Conservation (phyloP, 352 stramenopile species). For the Phytophthora citricola region DNA sequence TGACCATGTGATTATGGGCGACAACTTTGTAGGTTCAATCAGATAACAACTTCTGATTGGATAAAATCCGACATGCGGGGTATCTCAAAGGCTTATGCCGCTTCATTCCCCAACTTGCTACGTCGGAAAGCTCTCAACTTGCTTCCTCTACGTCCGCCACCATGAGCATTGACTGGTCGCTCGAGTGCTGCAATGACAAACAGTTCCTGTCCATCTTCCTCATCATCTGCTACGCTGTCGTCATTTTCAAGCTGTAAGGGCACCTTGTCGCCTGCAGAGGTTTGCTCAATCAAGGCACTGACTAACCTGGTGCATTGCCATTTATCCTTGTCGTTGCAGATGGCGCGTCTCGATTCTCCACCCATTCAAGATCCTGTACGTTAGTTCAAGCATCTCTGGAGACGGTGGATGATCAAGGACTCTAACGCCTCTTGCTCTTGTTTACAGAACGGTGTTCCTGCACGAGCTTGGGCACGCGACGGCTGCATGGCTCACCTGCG, state of each 20-base stretch:
- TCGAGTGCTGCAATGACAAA: slow-evolving; percentile 90
- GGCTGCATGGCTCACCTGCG: slow-evolving; percentile 87
- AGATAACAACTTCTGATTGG: slow-evolving; percentile 1
- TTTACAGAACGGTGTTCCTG: slow-evolving; percentile 82
- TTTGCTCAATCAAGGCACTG: slow-evolving; percentile 2
- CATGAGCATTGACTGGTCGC: slow-evolving; percentile 61
- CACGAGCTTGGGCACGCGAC: slow-evolving; percentile 87
- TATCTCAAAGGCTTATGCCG: slow-evolving; percentile 1
- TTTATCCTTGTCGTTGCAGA: slow-evolving; percentile 41
- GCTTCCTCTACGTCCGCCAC: neutral
- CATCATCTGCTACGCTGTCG: slow-evolving; percentile 84
- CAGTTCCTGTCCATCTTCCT: slow-evolving; percentile 90
- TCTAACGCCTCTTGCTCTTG: neutral
- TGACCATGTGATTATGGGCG: slow-evolving; percentile 4
- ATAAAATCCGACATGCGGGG: slow-evolving; percentile 5
- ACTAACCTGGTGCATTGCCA: slow-evolving; percentile 1
- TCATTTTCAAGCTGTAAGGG: slow-evolving; percentile 88
- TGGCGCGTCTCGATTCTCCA: slow-evolving; percentile 88
- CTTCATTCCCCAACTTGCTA: slow-evolving; percentile 28
- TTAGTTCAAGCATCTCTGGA: slow-evolving; percentile 1
- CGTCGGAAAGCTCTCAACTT: neutral
- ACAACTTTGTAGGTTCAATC: neutral
- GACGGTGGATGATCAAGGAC: neutral
- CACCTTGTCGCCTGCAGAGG: neutral
- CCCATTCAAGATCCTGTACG: slow-evolving; percentile 91